These are phyloP conservation scores for Kwoniella bestiolae DNA, from an alignment of 768 basidiomycete genomes.

Conservation along the genomic window DNA sequence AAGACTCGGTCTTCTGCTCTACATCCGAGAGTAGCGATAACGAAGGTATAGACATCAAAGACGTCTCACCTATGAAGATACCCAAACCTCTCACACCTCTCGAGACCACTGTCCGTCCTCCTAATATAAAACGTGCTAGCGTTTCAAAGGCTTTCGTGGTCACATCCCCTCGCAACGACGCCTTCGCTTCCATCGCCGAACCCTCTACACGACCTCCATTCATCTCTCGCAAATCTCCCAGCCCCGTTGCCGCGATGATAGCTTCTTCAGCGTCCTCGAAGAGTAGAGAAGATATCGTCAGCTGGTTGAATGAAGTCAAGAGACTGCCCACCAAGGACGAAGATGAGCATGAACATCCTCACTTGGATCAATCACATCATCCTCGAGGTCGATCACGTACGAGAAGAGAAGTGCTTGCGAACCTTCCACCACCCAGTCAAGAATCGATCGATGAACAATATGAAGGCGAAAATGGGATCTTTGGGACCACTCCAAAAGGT, in stretches of 20 bases:
- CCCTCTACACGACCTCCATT: conserved; percentile 10
- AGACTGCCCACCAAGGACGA: conserved; percentile 10
- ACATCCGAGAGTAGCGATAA: conserved; percentile 49
- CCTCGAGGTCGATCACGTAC: conserved; percentile 23
- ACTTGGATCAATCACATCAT: neutral
- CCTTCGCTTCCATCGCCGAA: neutral
- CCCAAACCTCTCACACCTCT: conserved; percentile 1
- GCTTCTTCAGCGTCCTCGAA: conserved; percentile 48
- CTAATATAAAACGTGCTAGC: conserved; percentile 7
- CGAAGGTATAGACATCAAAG: conserved; percentile 19
- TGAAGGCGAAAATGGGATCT: conserved; percentile 17
- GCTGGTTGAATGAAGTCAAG: conserved; percentile 46
- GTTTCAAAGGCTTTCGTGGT: conserved; percentile 11
- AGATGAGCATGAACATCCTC: conserved; percentile 1
- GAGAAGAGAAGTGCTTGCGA: conserved; percentile 22
- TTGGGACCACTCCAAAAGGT: conserved; percentile 48
- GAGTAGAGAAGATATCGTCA: conserved; percentile 51
- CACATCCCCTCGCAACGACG: neutral
- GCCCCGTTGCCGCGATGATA: conserved; percentile 46
- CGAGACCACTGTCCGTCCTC: conserved; percentile 6
- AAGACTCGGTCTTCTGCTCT: conserved; percentile 49
- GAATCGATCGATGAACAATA: conserved; percentile 25
- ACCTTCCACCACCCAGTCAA: conserved; percentile 25
- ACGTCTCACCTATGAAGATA: conserved; percentile 12
- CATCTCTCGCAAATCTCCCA: conserved; percentile 20